Evolutionary conservation across 2,329 filamentous ascomycete species (phyloP), one percentile per base, ranked within the genome.

Genomic region (Thelonectria rubi): DNA sequence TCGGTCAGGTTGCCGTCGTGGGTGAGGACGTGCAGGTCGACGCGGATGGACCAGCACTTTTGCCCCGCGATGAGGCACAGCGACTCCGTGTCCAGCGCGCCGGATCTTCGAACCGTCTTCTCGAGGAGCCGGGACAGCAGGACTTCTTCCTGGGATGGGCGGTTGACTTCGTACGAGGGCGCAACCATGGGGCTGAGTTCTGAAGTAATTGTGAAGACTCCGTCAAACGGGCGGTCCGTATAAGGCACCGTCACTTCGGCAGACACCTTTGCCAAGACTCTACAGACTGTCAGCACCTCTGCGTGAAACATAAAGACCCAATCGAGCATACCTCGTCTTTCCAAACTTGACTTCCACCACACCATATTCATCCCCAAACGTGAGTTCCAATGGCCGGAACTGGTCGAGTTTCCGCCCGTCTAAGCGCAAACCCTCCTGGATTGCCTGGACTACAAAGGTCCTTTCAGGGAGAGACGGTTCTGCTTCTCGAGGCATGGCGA

Each of bases 131-230:
- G 89, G 10, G 94, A 93, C 26, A 98, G 87, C 43, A 97, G 86
- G 3, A 94, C 84, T 79, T 98, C 95, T 58, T 90, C 86, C 71
- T 96, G 91, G 65, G 90, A 94, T 49, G 91, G 91, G 55, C 93
- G 87, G 76, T 91, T 92, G 69, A 91, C 87, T 77, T 97, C 94
- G 78, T 97, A 97, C 34, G 91, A 89, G 14, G 95, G 93, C 48
- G 93, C 93, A 26, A 92, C 91, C 89, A 98, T 96, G 50, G 94
- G 93, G 65, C 91, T 93, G 71, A 99, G 87, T 76, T 98, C 95
- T 57, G 94, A 91, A 55, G 89, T 86, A 74, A 98, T 97, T 69
- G 89, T 93, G 82, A 98, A 98, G 77, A 97, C 86, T 76, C 95
- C 95, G 76, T 98, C 95, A 75, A 97, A 97, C 62, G 94, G 94